Evolutionary conservation across 2,329 filamentous ascomycete genomes (phyloP).

Genomic region (Huntiella abstrusa): DNA sequence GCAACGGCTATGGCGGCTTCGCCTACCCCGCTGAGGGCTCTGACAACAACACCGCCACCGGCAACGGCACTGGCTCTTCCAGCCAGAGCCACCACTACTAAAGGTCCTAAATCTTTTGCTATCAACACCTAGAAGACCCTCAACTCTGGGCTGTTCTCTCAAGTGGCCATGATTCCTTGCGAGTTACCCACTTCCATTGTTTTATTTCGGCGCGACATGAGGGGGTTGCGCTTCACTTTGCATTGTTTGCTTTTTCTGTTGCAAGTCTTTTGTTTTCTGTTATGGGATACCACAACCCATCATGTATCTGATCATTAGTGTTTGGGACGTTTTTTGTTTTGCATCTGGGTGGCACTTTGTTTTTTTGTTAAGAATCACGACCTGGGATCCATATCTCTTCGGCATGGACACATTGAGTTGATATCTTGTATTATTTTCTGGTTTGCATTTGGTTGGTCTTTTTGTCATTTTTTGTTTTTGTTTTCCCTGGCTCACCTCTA

Average conservation of each 20-base stretch:
- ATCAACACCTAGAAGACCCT: too few species aligned
- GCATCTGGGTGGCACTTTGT: too few species aligned
- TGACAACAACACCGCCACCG: background rate
- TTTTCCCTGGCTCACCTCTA: background rate
- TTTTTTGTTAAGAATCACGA: too few species aligned
- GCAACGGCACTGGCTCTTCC: background rate
- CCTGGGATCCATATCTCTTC: background rate
- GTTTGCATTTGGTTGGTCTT: background rate
- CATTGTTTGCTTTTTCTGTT: background rate
- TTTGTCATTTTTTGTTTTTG: background rate
- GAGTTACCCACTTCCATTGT: too few species aligned
- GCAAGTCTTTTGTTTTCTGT: background rate
- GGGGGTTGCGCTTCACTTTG: background rate
- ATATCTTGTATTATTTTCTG: background rate
- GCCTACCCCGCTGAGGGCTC: conserved; percentile 22
- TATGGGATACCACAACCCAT: background rate
- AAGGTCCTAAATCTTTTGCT: background rate
- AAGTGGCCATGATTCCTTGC: too few species aligned
- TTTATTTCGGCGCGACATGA: too few species aligned
- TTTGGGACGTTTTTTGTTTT: background rate
- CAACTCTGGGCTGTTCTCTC: too few species aligned
- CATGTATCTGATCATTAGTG: background rate
- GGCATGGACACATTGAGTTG: background rate
- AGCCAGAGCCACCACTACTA: conserved; percentile 24
- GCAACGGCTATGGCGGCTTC: conserved; percentile 33